Base-by-base conservation (phyloP, 2,329 filamentous ascomycete genomes). In the Fusarium humuli region DNA sequence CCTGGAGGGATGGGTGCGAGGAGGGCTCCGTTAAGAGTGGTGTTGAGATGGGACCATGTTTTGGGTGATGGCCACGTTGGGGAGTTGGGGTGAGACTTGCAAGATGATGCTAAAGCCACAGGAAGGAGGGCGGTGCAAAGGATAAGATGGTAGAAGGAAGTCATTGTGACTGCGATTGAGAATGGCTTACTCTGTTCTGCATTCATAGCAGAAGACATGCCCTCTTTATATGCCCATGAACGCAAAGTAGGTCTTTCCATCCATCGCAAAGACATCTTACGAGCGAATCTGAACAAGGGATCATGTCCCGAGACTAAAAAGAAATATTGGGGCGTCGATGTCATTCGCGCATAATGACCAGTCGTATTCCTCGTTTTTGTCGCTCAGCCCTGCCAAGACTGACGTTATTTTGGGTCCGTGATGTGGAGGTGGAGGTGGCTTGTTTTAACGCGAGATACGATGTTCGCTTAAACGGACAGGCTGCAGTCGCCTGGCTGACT, bases 71-170 rank as follows among this genome's bases (percentile, higher is more conserved):
- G 87, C 87, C 86, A 88, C 48, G 74, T 74, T 10, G 74, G 25
- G 16, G 81, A 81, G 22, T 79, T 81, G 3, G 84, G 85, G 47
- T 81, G 83, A 3, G 83, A 79, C 74, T 86, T 87, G 77, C 85
- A 87, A 4, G 56, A 47, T 34, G 8, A 60, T 6, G 44, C 37
- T 5, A 54, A 25, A n/a, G 57, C 54, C 5, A 59, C 6, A 2
- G 64, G 27, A 13, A 40, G 57, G 1, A 56, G 46, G 12, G 62
- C 12, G n/a, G 60, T 4, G 3, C 0, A 60, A 8, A 73, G 7
- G 5, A 71, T 3, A 1, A 61, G 6, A 1, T 57, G 20, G 6
- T 25, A 9, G 1, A 72, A 18, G 20, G 14, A 41, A 37, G 53
- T 16, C 73, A 75, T 75, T 29, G 20, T 59, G 23, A 10, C 6